Conservation (phyloP, 2,329 filamentous ascomycete species). For the Calonectria multiphialidica region DNA sequence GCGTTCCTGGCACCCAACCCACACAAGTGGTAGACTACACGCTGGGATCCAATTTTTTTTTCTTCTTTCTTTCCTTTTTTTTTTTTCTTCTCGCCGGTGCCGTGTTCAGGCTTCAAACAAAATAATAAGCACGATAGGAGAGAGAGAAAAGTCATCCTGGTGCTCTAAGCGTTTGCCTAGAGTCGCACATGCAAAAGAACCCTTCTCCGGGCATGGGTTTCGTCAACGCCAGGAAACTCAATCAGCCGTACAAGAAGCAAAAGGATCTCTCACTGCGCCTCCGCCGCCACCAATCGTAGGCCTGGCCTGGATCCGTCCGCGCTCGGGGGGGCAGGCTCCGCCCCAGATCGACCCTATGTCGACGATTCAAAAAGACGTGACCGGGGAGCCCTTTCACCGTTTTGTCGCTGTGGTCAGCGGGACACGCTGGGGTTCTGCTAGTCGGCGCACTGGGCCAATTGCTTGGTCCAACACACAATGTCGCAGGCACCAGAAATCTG, state of each 20-base stretch:
- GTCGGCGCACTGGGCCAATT: not conserved
- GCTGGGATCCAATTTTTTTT: not conserved
- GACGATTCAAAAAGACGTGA: not conserved
- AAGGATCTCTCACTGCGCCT: conserved; percentile 2
- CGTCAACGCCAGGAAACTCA: not conserved
- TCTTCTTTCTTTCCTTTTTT: not conserved
- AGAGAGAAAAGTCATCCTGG: not conserved
- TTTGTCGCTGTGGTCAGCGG: not conserved
- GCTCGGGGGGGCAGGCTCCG: conserved; percentile 2
- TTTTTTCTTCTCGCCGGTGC: not conserved
- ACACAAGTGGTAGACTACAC: not conserved
- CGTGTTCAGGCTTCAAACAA: not conserved
- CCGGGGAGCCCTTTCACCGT: conserved; percentile 12
- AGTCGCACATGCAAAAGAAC: not conserved
- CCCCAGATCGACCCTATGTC: conserved; percentile 10
- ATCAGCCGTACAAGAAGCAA: not conserved
- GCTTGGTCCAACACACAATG: not conserved
- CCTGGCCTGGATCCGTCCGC: not conserved
- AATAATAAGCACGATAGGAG: not conserved
- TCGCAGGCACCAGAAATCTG: not conserved
- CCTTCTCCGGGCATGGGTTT: too few species aligned
- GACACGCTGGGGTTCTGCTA: not conserved
- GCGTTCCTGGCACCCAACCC: conserved; percentile 8
- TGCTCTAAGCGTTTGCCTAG: not conserved
- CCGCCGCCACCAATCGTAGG: conserved; percentile 7